A percentile compares a stretch with the other conserved stretches of the same genome.
Evolutionary conservation across 345 rosid genomes (phyloP).

Genomic region (Schrenkiella parvula): DNA sequence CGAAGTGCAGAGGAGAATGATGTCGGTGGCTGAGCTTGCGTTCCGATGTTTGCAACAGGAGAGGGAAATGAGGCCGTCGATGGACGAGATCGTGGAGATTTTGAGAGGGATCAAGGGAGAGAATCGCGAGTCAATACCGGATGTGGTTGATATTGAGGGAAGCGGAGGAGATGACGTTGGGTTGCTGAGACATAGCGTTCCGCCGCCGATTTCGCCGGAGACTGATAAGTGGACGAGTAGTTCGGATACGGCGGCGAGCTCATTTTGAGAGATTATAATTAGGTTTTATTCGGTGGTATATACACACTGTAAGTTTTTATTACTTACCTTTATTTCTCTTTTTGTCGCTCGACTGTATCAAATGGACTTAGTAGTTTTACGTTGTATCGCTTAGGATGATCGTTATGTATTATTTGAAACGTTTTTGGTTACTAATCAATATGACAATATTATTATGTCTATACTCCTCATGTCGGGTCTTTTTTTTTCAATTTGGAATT

Average conservation of each 20-base stretch:
- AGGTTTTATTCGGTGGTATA: not conserved
- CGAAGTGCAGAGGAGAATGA: conserved; percentile 37
- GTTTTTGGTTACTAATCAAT: not conserved
- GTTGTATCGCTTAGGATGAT: not conserved
- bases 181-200: conserved; percentile 38
- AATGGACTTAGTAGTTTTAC: not conserved
- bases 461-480: not conserved
- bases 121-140: conserved; percentile 28
- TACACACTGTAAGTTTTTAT: not conserved
- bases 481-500: too few species aligned
- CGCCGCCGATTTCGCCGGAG: conserved; percentile 47
- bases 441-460: not conserved
- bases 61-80: conserved; percentile 68
- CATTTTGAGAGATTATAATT: conserved; percentile 2
- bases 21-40: conserved; percentile 62
- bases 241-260: conserved; percentile 33
- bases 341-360: not conserved
- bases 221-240: conserved; percentile 59
- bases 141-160: conserved; percentile 37
- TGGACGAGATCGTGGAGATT: conserved; percentile 57
- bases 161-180: conserved; percentile 45
- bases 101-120: conserved; percentile 45
- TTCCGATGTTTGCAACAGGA: conserved; percentile 80
- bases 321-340: too few species aligned
- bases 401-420: not conserved